Evolutionary conservation across 805 yeast species (phyloP), one percentile per base, ranked within the genome.

Genomic region (Vanderwaltozyma polyspora): DNA sequence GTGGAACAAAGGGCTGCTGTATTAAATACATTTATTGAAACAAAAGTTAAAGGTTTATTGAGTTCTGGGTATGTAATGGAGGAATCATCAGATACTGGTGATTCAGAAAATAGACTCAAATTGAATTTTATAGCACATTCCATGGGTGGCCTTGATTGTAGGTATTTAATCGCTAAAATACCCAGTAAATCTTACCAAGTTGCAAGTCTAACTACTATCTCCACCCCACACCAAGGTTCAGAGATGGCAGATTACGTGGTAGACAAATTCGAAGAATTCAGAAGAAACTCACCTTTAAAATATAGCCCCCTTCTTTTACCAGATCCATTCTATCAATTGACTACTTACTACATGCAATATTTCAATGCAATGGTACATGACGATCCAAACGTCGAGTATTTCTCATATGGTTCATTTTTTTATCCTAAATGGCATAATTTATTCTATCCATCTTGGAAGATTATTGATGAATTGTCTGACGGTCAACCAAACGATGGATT

Each of bases 71-170:
- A n/a, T n/a, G n/a, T n/a, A n/a, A n/a, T n/a, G n/a, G n/a, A n/a
- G n/a, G n/a, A n/a, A n/a, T 47, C 56, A 15, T 40, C 54, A 6
- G 19, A 13, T 4, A 15, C 17, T 5, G 8, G 17, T n/a, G 15
- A 19, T 12, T 40, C 43, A 16, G 10, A n/a, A 5, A 24, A 25
- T 8, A 31, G 18, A 10, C 43, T 74, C 15, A 75, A 74, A 39
- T 66, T 86, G 12, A 87, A 87, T 49, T 53, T 86, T 29, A 66
- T 86, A 18, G 91, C 91, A 5, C 96, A 86, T 52, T 84, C 95
- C 0, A 85, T 86, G 95, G 96, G 96, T 5, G 96, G 96, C 0
- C 60, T 86, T 21, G 95, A 87, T 50, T 73, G 86, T 23, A 61
- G 96, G 33, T 83, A 76, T 51, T 56, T 87, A 43, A 80, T 85